Percentiles rank a stretch among this genome's conserved stretches.
Evolutionary conservation across 202 grass and related monocot genomes (phyloP).

Genomic region (Musa balbisiana): DNA sequence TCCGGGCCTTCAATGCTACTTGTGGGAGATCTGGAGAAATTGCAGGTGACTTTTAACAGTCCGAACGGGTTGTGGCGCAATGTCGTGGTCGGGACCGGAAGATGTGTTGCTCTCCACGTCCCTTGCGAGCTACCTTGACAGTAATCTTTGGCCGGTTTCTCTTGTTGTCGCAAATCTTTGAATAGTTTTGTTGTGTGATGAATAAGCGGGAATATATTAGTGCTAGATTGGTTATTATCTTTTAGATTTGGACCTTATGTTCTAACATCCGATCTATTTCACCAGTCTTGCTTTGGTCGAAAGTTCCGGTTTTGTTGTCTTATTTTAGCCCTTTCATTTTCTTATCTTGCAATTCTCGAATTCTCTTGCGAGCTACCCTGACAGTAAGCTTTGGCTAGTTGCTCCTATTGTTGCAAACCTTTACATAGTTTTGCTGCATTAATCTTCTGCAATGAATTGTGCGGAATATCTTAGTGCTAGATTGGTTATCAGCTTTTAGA

Average conservation of each 20-base stretch:
- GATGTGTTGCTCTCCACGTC: constrained; percentile 26
- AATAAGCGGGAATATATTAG: too few relatives aligned
- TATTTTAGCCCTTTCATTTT: too few relatives aligned
- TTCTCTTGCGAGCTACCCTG: constrained; percentile 25
- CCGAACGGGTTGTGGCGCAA: constrained; percentile 13
- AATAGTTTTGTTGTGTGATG: too few relatives aligned
- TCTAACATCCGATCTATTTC: background rate
- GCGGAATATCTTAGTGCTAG: too few relatives aligned
- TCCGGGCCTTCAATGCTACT: constrained; percentile 11
- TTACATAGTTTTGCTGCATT: too few relatives aligned
- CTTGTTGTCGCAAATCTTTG: background rate
- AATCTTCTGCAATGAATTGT: too few relatives aligned
- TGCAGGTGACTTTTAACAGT: constrained; percentile 8
- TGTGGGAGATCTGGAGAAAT: background rate
- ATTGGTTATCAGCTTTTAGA: background rate
- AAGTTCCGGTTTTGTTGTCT: background rate
- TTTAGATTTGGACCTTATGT: background rate
- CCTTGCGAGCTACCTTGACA: constrained; percentile 28
- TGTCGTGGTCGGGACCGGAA: constrained; percentile 28
- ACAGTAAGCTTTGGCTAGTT: constrained; percentile 12
- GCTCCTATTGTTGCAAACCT: background rate
- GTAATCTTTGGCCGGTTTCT: constrained; percentile 3
- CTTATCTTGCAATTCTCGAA: background rate
- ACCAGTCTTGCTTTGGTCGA: background rate
- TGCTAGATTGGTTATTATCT: too few relatives aligned